Base-by-base conservation (phyloP, 441 rosid species). In the Aleurites moluccanus region DNA sequence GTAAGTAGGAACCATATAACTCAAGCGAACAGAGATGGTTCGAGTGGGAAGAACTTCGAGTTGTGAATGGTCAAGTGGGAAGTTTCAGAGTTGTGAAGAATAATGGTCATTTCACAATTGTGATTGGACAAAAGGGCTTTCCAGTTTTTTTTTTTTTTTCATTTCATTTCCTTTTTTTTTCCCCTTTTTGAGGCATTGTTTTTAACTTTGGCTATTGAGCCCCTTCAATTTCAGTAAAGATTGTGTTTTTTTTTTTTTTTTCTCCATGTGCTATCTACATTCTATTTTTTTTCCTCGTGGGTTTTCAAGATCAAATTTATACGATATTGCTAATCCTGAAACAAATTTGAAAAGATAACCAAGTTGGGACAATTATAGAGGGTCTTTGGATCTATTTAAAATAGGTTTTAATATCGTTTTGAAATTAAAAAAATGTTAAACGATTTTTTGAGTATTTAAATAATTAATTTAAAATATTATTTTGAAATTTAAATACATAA, bases 21-120 rank as follows among this genome's bases (percentile, higher is more conserved):
- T 6, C n/a, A 28, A 47, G 33, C 20, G 33, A 49, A 25, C 5
- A 3, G n/a, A 27, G 70, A 18, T 30, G 73, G 42, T 49, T 60
- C 18, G 23, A 20, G 30, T 49, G 74, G 11, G 38, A 40, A 23
- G 64, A 8, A 42, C 44, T 75, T 59, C 33, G 44, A 72, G 33
- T 27, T 68, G 10, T 44, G 71, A 28, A 50, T n/a, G 33, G 30
- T 69, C 21, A 45, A 13, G 67, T 38, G 77, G 71, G 42, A 75
- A 68, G 68, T 72, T 73, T 78, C 45, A 30, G 50, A 70, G 69
- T 66, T 74, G 72, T 61, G 73, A 67, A 68, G 80, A 82, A 83
- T 82, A 84, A 82, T 40, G 18, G 74, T 75, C 38, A 59, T 82
- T n/a, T 78, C 77, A 67, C 73, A 74, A 49, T 57, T 74, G 85